Evolutionary conservation across 768 basidiomycete species (phyloP), one percentile per base, ranked within the genome.

Genomic region (Hericium rajendrae): DNA sequence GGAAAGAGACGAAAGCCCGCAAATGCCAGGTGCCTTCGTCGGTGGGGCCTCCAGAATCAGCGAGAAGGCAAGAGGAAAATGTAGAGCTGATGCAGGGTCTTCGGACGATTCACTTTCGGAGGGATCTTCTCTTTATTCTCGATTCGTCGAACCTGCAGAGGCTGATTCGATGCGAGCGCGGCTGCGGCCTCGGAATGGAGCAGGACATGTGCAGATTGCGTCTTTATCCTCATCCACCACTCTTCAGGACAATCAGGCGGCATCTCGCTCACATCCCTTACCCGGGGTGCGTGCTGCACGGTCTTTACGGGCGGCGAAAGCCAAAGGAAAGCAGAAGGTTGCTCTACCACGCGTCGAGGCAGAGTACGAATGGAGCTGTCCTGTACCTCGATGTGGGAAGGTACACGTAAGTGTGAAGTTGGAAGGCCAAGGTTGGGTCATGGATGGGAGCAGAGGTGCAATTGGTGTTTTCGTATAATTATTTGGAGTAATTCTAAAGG

Each of bases 361-460:
- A 43, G 60, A 60, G 18, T 39, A 62, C 40, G 62, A 62, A 43
- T 62, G 62, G 62, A 54, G 57, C 37, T 62, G 59, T 39, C 62
- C 62, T 32, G 59, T 62, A 28, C 48, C 57, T 16, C 54, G 40
- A 26, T 62, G 62, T 49, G 54, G 55, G 10, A 60, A 52, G 24
- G n/a, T 41, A 11, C 62, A 62, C 48, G 13, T 56, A 37, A 62
- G 57, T 28, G 54, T 62, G 24, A 22, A 60, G 52, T 24, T 62
- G 9, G 60, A 60, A 40, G 43, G 48, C 32, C 53, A 53, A 26
- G 57, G 62, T 9, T 62, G 62, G 62, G 41, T 58, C 5, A 61
- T 62, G 59, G 60, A 62, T n/a, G 62, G 58, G 48, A 54, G 53
- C 18, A 55, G 57, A 51, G 62, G 62, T 10, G 61, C 61, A 46